A percentile compares a stretch with the other conserved stretches of the same genome.
Evolutionary conservation across 345 rosid species (phyloP).

Genomic region (Syzygium aromaticum): DNA sequence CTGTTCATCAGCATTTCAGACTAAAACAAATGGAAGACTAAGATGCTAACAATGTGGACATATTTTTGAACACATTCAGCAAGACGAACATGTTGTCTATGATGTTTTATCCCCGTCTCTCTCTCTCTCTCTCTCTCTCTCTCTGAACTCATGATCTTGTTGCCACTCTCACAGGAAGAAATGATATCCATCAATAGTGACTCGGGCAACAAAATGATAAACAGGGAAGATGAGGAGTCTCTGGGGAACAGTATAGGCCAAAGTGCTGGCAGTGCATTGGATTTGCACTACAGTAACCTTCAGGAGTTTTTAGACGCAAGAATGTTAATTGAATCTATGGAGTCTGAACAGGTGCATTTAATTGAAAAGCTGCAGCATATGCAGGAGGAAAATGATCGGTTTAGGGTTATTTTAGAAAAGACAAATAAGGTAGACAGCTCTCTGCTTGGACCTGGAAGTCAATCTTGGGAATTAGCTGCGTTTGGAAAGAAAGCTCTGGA

Average conservation of each 20-base stretch:
- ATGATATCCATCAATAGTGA: slow-evolving; percentile 31
- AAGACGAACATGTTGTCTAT: not conserved
- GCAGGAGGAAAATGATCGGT: slow-evolving; percentile 35
- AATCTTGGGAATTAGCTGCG: slow-evolving; percentile 11
- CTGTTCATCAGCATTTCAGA: not conserved
- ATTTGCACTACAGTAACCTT: slow-evolving; percentile 11
- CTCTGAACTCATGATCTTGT: not conserved
- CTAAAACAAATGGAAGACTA: not conserved
- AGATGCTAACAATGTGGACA: not conserved
- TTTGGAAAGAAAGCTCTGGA: slow-evolving; percentile 9
- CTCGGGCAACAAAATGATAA: slow-evolving; percentile 27
- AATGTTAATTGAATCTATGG: slow-evolving; percentile 23
- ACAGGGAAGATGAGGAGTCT: slow-evolving; percentile 17
- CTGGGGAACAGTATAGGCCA: slow-evolving; percentile 20
- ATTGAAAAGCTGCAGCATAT: slow-evolving; percentile 30
- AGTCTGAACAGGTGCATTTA: slow-evolving; percentile 27
- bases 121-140: not conserved
- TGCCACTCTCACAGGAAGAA: slow-evolving; percentile 38
- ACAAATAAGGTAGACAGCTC: slow-evolving; percentile 23
- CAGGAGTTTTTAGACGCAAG: slow-evolving; percentile 33
- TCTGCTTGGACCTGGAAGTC: slow-evolving; percentile 12
- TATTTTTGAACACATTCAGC: not conserved
- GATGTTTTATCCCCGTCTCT: not conserved
- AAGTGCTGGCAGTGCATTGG: slow-evolving; percentile 11
- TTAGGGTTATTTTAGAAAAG: slow-evolving; percentile 25